These are phyloP conservation scores for Eucalyptus grandis DNA, from an alignment of 345 rosid genomes.

Conservation along the genomic window DNA sequence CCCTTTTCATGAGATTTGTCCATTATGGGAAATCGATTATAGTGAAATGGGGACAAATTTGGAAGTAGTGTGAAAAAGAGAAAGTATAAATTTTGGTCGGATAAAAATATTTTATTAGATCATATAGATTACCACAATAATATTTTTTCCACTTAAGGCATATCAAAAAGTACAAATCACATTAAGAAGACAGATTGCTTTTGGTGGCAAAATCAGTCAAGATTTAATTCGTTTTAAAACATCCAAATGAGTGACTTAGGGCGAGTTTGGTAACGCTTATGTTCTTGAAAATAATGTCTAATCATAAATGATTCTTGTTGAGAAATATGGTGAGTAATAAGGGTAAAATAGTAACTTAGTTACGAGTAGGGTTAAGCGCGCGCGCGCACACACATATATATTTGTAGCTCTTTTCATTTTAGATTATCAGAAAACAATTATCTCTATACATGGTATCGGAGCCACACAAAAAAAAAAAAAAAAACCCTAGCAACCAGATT, in stretches of 20 bases:
- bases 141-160: background rate
- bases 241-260: background rate
- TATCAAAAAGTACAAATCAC: background rate
- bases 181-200: background rate
- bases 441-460: too few relatives aligned
- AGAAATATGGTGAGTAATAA: too few relatives aligned
- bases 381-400: accelerated
- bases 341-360: too few relatives aligned
- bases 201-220: background rate
- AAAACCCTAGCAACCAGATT: too few relatives aligned
- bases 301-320: background rate
- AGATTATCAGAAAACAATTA: too few relatives aligned
- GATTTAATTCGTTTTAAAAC: background rate
- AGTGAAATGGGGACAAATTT: background rate
- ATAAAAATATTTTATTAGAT: background rate
- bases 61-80: background rate
- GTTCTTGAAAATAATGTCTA: accelerated
- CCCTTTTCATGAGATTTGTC: background rate
- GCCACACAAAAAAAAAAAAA: too few relatives aligned
- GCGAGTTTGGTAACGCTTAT: too few relatives aligned
- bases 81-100: background rate
- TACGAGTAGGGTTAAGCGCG: too few relatives aligned
- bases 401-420: too few relatives aligned
- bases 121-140: background rate
- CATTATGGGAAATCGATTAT: background rate